These are phyloP conservation scores for Tausonia pullulans DNA, from an alignment of 1,284 basidiomycete genomes.

Conservation along the genomic window DNA sequence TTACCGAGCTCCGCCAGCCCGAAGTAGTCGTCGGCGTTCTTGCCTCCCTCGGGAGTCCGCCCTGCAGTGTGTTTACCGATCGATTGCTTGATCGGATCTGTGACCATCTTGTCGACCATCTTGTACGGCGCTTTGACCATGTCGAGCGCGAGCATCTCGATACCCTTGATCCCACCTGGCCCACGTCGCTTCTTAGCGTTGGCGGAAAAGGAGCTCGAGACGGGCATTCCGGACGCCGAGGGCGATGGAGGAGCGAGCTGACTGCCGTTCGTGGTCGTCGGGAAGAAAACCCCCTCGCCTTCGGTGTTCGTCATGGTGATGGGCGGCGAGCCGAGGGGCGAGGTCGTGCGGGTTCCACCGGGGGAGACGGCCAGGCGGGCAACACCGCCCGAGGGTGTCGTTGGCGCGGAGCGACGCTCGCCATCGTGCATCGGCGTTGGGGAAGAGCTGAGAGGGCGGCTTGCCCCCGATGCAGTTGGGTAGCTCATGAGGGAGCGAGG, in stretches of 20 bases:
- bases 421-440: no score
- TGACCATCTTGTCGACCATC: constrained; percentile 1
- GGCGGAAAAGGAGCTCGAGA: constrained; percentile 18
- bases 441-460: no score
- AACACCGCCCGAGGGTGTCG: background rate
- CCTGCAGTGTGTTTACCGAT: background rate
- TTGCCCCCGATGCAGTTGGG: no score
- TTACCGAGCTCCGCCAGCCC: constrained; percentile 2
- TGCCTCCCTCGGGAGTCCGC: constrained; percentile 25
- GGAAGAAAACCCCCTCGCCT: background rate
- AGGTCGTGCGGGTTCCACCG: no score
- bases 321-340: background rate
- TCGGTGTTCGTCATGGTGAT: constrained; percentile 4
- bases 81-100: background rate
- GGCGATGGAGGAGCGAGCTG: background rate
- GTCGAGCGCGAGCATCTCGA: constrained; percentile 10
- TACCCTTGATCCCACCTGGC: constrained; percentile 16
- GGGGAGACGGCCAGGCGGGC: background rate
- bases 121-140: constrained; percentile 17
- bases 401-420: background rate
- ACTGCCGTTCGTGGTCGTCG: background rate
- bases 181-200: constrained; percentile 26
- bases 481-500: no score
- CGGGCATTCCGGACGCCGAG: background rate
- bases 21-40: constrained; percentile 31